Evolutionary conservation across 345 rosid species (phyloP).

Genomic region (Lumnitzera racemosa): DNA sequence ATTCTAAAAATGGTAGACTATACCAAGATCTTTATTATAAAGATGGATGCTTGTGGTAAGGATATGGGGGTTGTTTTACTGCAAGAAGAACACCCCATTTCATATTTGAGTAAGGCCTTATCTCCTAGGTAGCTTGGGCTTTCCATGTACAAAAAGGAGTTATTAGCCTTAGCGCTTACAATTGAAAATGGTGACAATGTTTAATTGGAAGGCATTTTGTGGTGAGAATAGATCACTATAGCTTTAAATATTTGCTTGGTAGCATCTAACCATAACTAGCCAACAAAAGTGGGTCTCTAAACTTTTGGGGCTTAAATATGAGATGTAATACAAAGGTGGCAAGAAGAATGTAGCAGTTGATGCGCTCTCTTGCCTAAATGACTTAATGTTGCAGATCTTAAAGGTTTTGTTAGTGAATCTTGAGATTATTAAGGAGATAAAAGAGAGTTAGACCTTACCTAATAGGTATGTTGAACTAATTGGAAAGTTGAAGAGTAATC

Average conservation of each 20-base stretch:
- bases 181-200: constrained; percentile 2
- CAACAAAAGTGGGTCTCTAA: constrained; percentile 10
- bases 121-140: background rate
- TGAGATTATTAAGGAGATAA: too few species aligned
- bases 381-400: too few species aligned
- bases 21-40: background rate
- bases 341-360: background rate
- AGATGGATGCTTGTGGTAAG: background rate
- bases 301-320: constrained; percentile 1
- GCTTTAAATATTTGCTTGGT: background rate
- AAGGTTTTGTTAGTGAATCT: too few species aligned
- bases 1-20: background rate
- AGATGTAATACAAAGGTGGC: background rate
- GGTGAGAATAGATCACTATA: constrained; percentile 6
- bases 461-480: too few species aligned
- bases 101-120: background rate
- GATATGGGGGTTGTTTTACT: background rate
- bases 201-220: background rate
- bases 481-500: background rate
- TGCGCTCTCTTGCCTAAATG: background rate
- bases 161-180: background rate
- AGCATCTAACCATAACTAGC: background rate
- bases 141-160: constrained; percentile 4
- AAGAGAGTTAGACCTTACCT: too few species aligned
- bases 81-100: constrained; percentile 2